Percentiles rank a stretch among this genome's conserved stretches.
These are phyloP conservation scores for Pseudogymnoascus sp. DNA, from an alignment of 2,329 filamentous ascomycete genomes.

Conservation along the genomic window DNA sequence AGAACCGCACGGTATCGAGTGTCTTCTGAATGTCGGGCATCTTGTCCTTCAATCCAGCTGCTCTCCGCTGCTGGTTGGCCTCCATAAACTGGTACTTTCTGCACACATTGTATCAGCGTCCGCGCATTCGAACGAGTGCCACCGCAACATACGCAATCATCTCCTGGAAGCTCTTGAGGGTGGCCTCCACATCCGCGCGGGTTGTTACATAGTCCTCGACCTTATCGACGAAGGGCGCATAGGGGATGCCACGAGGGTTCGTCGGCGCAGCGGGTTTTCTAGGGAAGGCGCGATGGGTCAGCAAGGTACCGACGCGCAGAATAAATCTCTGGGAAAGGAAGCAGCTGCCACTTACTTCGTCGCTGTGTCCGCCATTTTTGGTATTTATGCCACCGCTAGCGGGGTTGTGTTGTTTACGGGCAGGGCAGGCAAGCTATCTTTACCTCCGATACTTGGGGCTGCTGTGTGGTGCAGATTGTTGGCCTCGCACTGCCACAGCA, in stretches of 20 bases:
- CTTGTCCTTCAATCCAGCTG: slow-evolving; percentile 79
- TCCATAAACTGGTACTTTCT: slow-evolving; percentile 99
- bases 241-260: slow-evolving; percentile 76
- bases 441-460: neutral
- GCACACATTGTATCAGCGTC: slow-evolving; percentile 24
- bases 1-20: slow-evolving; percentile 78
- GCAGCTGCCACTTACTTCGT: slow-evolving; percentile 19
- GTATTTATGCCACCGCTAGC: neutral
- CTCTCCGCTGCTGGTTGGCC: slow-evolving; percentile 77
- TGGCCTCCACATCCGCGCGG: slow-evolving; percentile 69
- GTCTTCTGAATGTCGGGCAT: slow-evolving; percentile 97
- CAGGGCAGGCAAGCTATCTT: neutral
- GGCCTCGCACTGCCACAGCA: neutral
- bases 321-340: neutral
- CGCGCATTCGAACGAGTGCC: neutral
- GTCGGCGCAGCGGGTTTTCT: slow-evolving; percentile 49
- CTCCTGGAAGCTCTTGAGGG: slow-evolving; percentile 77
- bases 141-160: slow-evolving; percentile 68
- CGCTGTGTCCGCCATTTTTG: slow-evolving; percentile 23
- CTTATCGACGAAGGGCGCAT: slow-evolving; percentile 77
- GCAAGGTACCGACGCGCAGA: neutral
- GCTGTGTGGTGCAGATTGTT: neutral
- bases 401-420: neutral
- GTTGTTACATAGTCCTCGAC: slow-evolving; percentile 81
- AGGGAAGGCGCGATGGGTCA: slow-evolving; percentile 12